A percentile compares a stretch with the other conserved stretches of the same genome.
Evolutionary conservation across 805 yeast genomes (phyloP).

Genomic region (Wickerhamiella slavikovae): DNA sequence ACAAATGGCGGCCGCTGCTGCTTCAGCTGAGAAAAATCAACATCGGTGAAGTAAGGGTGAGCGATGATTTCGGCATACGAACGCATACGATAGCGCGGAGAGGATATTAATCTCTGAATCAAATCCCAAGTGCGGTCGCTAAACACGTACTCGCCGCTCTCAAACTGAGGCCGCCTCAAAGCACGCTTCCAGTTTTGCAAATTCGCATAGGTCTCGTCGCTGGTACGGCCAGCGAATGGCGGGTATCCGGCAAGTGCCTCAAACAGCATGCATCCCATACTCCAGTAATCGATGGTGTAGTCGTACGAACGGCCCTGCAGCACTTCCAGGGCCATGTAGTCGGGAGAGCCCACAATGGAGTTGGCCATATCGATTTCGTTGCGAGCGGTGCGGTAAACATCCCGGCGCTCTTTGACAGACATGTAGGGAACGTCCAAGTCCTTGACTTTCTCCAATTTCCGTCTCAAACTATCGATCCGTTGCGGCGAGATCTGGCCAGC

Average conservation of each 20-base stretch:
- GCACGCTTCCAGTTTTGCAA: slow-evolving; percentile 83
- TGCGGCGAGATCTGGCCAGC: slow-evolving; percentile 89
- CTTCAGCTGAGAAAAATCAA: slow-evolving; percentile 57
- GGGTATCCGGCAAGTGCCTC: slow-evolving; percentile 95
- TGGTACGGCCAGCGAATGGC: slow-evolving; percentile 83
- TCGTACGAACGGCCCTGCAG: slow-evolving; percentile 85
- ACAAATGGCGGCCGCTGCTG: slow-evolving; percentile 75
- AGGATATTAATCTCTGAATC: slow-evolving; percentile 57
- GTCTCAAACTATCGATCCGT: slow-evolving; percentile 79
- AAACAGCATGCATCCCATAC: slow-evolving; percentile 89
- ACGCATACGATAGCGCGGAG: slow-evolving; percentile 53
- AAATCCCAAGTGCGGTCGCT: slow-evolving; percentile 94
- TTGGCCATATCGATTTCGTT: slow-evolving; percentile 70
- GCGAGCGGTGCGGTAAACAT: slow-evolving; percentile 59
- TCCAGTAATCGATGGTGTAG: slow-evolving; percentile 96
- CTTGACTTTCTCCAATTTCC: slow-evolving; percentile 42
- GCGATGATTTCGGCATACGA: slow-evolving; percentile 63
- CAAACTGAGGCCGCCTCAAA: slow-evolving; percentile 74
- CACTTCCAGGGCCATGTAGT: slow-evolving; percentile 96
- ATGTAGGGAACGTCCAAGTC: slow-evolving; percentile 53
- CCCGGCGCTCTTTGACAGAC: slow-evolving; percentile 71
- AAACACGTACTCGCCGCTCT: slow-evolving; percentile 77
- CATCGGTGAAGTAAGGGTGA: slow-evolving; percentile 67
- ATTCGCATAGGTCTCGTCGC: slow-evolving; percentile 88
- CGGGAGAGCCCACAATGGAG: slow-evolving; percentile 95